Evolutionary conservation across 2,329 filamentous ascomycete genomes (phyloP), one percentile per base, ranked within the genome.

Genomic region (Pezicula neosporulosa): DNA sequence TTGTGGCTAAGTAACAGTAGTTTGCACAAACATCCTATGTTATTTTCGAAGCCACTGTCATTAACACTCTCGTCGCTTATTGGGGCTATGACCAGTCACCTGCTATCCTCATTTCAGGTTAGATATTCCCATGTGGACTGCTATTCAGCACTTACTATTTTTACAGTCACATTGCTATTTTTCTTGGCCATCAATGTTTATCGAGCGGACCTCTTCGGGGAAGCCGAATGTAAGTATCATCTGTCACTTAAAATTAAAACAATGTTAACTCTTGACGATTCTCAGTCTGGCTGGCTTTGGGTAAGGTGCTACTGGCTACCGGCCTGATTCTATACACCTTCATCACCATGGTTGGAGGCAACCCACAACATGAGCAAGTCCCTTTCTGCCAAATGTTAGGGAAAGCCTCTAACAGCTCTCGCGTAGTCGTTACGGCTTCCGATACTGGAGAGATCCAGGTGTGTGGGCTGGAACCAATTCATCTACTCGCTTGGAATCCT

Each of bases 341-440:
- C 62, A 76, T 94, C 58, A 82, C 82, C 56, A 92, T 93, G 86
- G 70, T 93, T 1, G 89, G 89, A 5, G 89, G 86, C 2, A 93
- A 93, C 59, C 89, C 89, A 0, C 63, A 82, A 1, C 73, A 78
- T 27, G 85, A 90, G 57, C 72, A 78, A 36, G 33, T 36, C n/a
- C 33, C n/a, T 36, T n/a, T 9, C 33, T n/a, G 9, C n/a, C 9
- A n/a, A n/a, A 9, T 36, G 9, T n/a, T 9, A 36, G 33, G 33
- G n/a, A 36, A 36, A n/a, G 9, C n/a, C n/a, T n/a, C 33, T 36
- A 36, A 36, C 33, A n/a, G n/a, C n/a, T n/a, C n/a, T 36, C 9
- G 33, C 33, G 9, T 9, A 36, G 33, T 36, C 9, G 9, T 36
- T 88, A 82, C 60, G 86, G 86, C n/a, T 89, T 89, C 65, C 76